These are phyloP conservation scores for Clausena lansium DNA, from an alignment of 345 rosid genomes.

Conservation along the genomic window DNA sequence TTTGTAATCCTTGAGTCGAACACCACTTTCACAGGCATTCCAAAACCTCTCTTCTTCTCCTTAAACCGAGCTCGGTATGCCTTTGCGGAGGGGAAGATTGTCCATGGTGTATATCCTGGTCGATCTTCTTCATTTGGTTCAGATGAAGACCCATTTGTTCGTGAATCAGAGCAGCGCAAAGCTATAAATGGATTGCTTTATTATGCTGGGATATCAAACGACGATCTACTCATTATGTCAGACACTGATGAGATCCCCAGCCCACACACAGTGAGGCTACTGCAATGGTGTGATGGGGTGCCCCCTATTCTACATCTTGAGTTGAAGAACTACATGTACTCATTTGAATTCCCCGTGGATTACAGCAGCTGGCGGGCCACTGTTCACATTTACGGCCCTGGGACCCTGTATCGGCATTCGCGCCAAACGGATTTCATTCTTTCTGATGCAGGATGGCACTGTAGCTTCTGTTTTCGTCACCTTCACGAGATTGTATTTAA, in stretches of 20 bases:
- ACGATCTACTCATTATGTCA: constrained; percentile 74
- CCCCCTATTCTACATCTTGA: constrained; percentile 72
- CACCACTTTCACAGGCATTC: constrained; percentile 90
- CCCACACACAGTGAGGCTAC: constrained; percentile 64
- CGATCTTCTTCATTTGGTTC: constrained; percentile 31
- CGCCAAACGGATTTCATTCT: constrained; percentile 62
- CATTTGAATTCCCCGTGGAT: constrained; percentile 89
- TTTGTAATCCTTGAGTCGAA: constrained; percentile 81
- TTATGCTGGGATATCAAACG: constrained; percentile 55
- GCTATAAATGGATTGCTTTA: constrained; percentile 70
- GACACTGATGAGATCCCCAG: constrained; percentile 91
- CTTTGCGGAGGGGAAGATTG: constrained; percentile 62
- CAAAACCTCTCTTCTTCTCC: constrained; percentile 64
- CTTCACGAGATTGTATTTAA: constrained; percentile 71
- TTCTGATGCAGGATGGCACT: constrained; percentile 95
- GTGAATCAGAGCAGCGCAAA: constrained; percentile 56
- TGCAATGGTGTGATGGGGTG: constrained; percentile 83
- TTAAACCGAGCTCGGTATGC: constrained; percentile 50
- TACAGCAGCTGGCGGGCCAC: constrained; percentile 87
- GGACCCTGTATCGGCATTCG: constrained; percentile 73
- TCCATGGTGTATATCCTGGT: constrained; percentile 63
- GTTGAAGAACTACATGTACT: constrained; percentile 76
- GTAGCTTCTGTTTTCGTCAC: constrained; percentile 77
- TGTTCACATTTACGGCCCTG: constrained; percentile 41
- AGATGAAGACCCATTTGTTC: constrained; percentile 60